Base-by-base conservation (phyloP, 805 yeast genomes). In the Blastobotrys terrestris region DNA sequence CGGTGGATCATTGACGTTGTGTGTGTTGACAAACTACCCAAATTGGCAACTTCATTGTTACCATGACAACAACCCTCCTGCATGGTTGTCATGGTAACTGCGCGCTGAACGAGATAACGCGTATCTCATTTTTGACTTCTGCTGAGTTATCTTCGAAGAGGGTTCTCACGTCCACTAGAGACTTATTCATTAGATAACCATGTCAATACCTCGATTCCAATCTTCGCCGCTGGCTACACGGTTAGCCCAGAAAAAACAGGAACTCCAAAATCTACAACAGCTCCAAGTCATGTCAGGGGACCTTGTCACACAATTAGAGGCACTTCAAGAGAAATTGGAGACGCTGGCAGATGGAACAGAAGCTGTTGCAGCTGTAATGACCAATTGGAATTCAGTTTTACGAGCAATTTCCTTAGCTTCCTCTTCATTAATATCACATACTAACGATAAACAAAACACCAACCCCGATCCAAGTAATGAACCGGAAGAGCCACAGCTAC, bases 321-420 rank as follows among this genome's bases (percentile, higher is more conserved):
- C 68, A 15, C 68, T 83, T 2, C 77, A 76, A n/a, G 65, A 67
- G 3, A 77, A 77, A 55, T 62, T 84, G 6, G 76, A 72, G 16
- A 71, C 72, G 14, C 67, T 81, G 67, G 67, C 74, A 48, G 76
- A 76, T 42, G 89, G 89, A 0, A 75, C 88, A 1, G 81, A 44
- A 49, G 77, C 84, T 40, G 83, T 82, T 4, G 78, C 80, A 2
- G 66, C 74, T 3, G 78, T 84, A 1, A 72, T 85, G 60, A 72
- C 79, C 2, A 83, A 81, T 58, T 84, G 91, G 91, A 76, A 77
- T 52, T 79, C 77, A 53, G 82, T 84, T 16, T 69, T 81, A 16
- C 72, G 79, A 53, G 77, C 86, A 2, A 77, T 84, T 0, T 77
- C 84, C 8, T 67, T 85, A 58, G 89, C 89, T 0, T 69, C 75